Conservation (phyloP, 768 basidiomycete genomes). For the Scleroderma citrinum region DNA sequence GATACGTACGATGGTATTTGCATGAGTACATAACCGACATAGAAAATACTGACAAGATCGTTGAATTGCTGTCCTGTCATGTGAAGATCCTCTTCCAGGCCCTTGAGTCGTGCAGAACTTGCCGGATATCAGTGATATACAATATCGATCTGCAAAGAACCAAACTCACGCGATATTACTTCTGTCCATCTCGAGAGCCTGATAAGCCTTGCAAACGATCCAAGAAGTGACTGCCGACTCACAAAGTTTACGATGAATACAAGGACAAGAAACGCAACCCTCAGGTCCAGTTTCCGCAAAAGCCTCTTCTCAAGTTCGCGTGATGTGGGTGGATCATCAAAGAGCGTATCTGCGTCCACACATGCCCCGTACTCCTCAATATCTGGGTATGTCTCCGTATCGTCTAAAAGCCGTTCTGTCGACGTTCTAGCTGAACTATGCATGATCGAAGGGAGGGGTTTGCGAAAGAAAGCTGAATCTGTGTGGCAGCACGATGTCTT, state of each 20-base stretch:
- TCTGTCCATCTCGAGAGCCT: slow-evolving; percentile 49
- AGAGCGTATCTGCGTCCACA: background rate
- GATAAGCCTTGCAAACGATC: slow-evolving; percentile 1
- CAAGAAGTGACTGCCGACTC: slow-evolving; percentile 10
- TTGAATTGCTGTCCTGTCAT: slow-evolving; percentile 60
- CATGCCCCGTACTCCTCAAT: too few species aligned
- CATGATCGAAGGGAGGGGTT: too few species aligned
- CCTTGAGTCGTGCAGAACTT: slow-evolving; percentile 65
- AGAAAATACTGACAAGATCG: slow-evolving; percentile 60
- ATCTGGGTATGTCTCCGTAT: background rate
- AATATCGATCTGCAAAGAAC: background rate
- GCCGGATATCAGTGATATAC: background rate
- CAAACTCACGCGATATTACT: slow-evolving; percentile 54
- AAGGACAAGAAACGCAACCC: slow-evolving; percentile 39
- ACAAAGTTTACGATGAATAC: slow-evolving; percentile 45
- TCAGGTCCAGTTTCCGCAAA: slow-evolving; percentile 36
- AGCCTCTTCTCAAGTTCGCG: slow-evolving; percentile 38
- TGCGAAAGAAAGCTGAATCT: too few species aligned
- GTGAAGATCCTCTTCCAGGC: slow-evolving; percentile 60
- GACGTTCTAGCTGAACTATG: background rate
- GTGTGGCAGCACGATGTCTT: too few species aligned
- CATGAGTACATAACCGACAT: slow-evolving; percentile 69
- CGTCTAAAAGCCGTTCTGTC: background rate
- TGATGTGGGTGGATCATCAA: slow-evolving; percentile 16
- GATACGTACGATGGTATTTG: slow-evolving; percentile 61